A percentile compares a stretch with the other conserved stretches of the same genome.
These are phyloP conservation scores for Yarrowia keelungensis DNA, from an alignment of 805 yeast species.

Conservation along the genomic window DNA sequence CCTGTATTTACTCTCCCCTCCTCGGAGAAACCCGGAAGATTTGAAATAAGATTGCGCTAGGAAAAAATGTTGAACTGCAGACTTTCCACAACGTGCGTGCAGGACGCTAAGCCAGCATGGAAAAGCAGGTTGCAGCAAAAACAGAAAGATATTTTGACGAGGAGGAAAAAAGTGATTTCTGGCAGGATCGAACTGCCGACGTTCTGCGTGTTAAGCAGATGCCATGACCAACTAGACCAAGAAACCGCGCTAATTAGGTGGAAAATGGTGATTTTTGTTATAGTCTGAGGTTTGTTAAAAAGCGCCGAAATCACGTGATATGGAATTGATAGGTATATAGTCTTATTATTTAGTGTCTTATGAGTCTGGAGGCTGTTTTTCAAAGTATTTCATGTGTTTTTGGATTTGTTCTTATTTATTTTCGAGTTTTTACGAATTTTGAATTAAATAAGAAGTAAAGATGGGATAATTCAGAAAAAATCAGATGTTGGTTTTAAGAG, in stretches of 20 bases:
- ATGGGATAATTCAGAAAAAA: too few species aligned
- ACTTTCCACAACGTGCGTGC: background rate
- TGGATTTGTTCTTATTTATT: too few species aligned
- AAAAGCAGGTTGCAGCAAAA: background rate
- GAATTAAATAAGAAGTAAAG: too few species aligned
- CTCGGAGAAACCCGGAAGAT: constrained; percentile 54
- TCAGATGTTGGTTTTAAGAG: too few species aligned
- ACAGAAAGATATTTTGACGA: background rate
- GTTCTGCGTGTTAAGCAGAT: constrained; percentile 99
- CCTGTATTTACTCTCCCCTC: too few species aligned
- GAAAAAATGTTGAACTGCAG: constrained; percentile 4
- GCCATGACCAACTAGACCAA: constrained; percentile 99
- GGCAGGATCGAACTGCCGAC: constrained; percentile 99
- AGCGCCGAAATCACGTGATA: constrained; percentile 1
- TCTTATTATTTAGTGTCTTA: too few species aligned
- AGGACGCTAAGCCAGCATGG: background rate
- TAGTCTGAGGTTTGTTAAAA: background rate
- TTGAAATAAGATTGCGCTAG: background rate
- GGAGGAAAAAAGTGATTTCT: constrained; percentile 24
- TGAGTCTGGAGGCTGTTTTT: too few species aligned
- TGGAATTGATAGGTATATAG: background rate
- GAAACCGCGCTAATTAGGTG: background rate
- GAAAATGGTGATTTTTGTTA: background rate
- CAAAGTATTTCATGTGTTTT: too few species aligned
- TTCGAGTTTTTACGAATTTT: too few species aligned